Evolutionary conservation across 2,329 filamentous ascomycete species (phyloP).

Genomic region (Ambrosiella beaveri): DNA sequence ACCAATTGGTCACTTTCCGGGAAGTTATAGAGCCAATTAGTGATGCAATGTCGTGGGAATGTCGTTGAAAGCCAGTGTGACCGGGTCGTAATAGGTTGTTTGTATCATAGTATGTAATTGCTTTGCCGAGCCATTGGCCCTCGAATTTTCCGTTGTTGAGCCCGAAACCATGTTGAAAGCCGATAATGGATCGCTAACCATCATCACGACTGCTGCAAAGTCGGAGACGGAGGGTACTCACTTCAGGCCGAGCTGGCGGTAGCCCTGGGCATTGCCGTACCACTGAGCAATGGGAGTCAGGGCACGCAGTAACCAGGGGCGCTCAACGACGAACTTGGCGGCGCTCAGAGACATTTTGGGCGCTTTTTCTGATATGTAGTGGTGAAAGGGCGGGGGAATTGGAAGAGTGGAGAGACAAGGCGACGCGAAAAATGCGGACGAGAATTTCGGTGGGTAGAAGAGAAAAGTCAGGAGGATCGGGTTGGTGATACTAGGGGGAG

Average conservation of each 20-base stretch:
- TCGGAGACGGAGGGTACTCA: slow-evolving; percentile 21
- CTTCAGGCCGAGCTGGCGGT: slow-evolving; percentile 83
- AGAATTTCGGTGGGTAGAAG: slow-evolving; percentile 1
- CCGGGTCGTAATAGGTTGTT: not conserved
- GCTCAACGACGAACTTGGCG: slow-evolving; percentile 60
- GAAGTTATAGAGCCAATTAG: not conserved
- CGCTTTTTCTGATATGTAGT: not conserved
- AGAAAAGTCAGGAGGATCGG: slow-evolving; percentile 12
- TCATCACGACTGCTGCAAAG: not conserved
- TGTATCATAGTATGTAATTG: not conserved
- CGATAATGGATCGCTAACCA: not conserved
- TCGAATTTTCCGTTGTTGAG: not conserved
- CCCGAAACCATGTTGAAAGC: too few relatives aligned
- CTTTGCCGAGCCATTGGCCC: not conserved
- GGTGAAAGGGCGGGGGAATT: not conserved
- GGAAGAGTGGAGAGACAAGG: not conserved
- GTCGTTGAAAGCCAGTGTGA: not conserved
- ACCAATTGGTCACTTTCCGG: not conserved
- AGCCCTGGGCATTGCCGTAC: slow-evolving; percentile 80
- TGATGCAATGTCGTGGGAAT: not conserved
- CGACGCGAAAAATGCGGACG: slow-evolving; percentile 13
- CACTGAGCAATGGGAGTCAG: slow-evolving; percentile 70
- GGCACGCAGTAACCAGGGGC: slow-evolving; percentile 53
- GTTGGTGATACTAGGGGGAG: slow-evolving; percentile 8
- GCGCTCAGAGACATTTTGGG: slow-evolving; percentile 51